Evolutionary conservation across 2,329 filamentous ascomycete genomes (phyloP), one percentile per base, ranked within the genome.

Genomic region (Xylaria sp.): DNA sequence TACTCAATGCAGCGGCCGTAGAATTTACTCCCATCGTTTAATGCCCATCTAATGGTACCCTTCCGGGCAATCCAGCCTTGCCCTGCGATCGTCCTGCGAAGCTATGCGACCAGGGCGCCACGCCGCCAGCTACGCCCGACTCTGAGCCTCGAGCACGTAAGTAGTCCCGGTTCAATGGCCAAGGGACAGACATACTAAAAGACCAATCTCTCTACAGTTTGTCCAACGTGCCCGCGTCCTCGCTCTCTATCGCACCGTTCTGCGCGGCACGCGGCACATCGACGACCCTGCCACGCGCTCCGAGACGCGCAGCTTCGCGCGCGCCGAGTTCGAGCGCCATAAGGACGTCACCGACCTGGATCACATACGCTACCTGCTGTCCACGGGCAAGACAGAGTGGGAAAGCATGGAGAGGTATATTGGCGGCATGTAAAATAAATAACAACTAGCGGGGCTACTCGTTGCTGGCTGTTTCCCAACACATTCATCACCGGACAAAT

Each of bases 311-410:
- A 81, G 80, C 63, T 89, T 86, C 78, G 89, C 85, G 44, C 84
- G 88, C 23, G 84, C 86, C 67, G 89, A 91, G 76, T 90, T 91
- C 75, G 86, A 89, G 78, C 83, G 88, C 66, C 86, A 89, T 73
- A 84, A 84, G 28, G 72, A 80, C 63, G 87, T 90, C 56, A 85
- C 84, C 1, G 88, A 91, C 75, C 73, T 87, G 63, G 79, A 81
- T 72, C 89, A 91, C 74, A 88, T 90, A 72, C 84, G 87, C 66
- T 91, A 90, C 77, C 83, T 91, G 46, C 78, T 90, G 67, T 90
- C 88, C 10, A 90, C 86, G 3, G 89, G 89, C 63, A 90, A 89
- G 80, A 89, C 88, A 31, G 86, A 91, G 76, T 91, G 89, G 88
- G 87, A 91, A 74, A 83, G 78, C 63, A 89, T 90, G 85, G 87